Evolutionary conservation across 1,284 basidiomycete species (phyloP).

Genomic region (Marasmius sp.): DNA sequence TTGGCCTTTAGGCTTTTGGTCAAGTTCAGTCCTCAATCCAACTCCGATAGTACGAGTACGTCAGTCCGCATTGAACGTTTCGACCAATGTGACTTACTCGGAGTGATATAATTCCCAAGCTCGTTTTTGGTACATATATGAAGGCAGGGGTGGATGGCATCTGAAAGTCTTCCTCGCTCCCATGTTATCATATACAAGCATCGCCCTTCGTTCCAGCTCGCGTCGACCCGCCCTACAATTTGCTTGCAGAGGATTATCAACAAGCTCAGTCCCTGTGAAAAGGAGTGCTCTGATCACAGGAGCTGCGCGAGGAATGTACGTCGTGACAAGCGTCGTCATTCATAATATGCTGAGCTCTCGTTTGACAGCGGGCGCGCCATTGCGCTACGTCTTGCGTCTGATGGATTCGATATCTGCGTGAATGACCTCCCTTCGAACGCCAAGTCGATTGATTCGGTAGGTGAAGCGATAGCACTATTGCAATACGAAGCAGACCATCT

Average conservation of each 20-base stretch:
- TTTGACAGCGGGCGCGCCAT: conserved; percentile 9
- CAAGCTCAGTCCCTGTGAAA: background rate
- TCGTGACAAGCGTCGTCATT: background rate
- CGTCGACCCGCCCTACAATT: no score
- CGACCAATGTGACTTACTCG: no score
- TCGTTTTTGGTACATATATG: no score
- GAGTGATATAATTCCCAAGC: no score
- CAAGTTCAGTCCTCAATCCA: no score
- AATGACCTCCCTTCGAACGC: conserved; percentile 11
- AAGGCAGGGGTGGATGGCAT: no score
- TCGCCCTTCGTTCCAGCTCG: no score
- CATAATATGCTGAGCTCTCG: background rate
- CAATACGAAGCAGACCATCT: background rate
- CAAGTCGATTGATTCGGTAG: background rate
- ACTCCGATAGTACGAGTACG: no score
- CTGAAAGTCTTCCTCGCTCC: no score
- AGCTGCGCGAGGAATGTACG: conserved; percentile 14
- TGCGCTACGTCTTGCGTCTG: conserved; percentile 9
- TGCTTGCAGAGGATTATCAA: background rate
- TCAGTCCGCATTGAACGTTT: no score
- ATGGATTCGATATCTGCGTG: conserved; percentile 13
- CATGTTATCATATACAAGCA: no score
- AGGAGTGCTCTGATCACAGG: conserved; percentile 12
- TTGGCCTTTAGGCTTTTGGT: no score
- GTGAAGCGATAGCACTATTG: background rate